Conservation (phyloP, 164 flowering plant species). For the Sedum album region DNA sequence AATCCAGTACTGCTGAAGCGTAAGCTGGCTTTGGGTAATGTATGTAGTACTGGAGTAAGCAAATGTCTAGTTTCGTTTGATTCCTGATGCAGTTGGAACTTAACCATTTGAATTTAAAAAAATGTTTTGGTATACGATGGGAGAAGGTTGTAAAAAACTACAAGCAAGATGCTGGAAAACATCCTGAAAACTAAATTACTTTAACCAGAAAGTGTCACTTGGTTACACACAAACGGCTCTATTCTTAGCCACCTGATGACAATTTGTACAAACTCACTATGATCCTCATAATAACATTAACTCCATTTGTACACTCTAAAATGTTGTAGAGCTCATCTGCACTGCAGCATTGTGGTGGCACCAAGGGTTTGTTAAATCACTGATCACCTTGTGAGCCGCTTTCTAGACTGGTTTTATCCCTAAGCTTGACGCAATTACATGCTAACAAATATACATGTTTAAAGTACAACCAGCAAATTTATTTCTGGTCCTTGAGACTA, state of each 20-base stretch:
- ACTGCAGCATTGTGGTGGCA: not conserved
- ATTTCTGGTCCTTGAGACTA: not conserved
- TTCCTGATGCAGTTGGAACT: too few species aligned
- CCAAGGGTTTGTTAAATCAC: not conserved
- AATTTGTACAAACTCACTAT: conserved; percentile 6
- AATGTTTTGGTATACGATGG: too few species aligned
- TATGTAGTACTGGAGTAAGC: too few species aligned
- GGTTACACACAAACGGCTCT: not conserved
- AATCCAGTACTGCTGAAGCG: not conserved
- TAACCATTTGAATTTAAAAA: too few species aligned
- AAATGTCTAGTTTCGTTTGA: too few species aligned
- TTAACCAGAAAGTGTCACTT: not conserved
- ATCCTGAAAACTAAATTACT: not conserved
- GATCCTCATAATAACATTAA: not conserved
- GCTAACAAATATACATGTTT: conserved; percentile 3
- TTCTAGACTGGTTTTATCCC: not conserved
- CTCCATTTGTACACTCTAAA: conserved; percentile 2
- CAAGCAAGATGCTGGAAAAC: not conserved
- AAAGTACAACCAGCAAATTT: conserved; percentile 1
- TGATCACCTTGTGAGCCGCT: not conserved
- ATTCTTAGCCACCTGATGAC: not conserved
- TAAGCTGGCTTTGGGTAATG: not conserved
- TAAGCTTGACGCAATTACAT: not conserved
- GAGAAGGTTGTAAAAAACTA: not conserved
- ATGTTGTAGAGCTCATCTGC: not conserved